Evolutionary conservation across 441 rosid genomes (phyloP).

Genomic region (Corymbia citriodora): DNA sequence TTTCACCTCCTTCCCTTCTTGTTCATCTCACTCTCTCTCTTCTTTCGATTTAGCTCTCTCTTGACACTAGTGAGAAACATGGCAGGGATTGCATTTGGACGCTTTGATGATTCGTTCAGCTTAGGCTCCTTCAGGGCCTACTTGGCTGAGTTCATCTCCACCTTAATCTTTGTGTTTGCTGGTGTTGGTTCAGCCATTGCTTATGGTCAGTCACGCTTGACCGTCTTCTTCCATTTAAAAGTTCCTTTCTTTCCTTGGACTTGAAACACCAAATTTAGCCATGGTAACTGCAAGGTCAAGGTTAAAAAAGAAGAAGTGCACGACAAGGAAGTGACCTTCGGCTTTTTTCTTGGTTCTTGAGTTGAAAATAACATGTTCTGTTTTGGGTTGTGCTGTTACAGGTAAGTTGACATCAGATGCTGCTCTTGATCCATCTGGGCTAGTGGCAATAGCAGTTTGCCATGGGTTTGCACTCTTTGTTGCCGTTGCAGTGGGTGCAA

Average conservation of each 20-base stretch:
- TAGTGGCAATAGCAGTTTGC: constrained; percentile 76
- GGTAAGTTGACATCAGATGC: constrained; percentile 74
- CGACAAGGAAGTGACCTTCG: background rate
- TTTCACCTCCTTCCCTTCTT: background rate
- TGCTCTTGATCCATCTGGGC: constrained; percentile 81
- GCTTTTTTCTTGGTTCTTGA: background rate
- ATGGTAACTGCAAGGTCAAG: background rate
- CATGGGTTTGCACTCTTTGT: constrained; percentile 93
- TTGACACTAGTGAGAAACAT: constrained; percentile 11
- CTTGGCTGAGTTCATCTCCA: constrained; percentile 88
- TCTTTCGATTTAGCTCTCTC: background rate
- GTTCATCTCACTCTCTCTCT: background rate
- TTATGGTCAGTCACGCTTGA: constrained; percentile 35
- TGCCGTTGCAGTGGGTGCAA: constrained; percentile 76
- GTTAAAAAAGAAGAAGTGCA: background rate
- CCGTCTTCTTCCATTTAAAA: background rate
- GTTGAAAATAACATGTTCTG: background rate
- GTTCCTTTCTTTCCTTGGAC: background rate
- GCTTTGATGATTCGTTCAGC: constrained; percentile 79
- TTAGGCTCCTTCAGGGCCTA: constrained; percentile 71
- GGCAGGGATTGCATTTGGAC: constrained; percentile 73
- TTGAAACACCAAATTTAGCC: background rate
- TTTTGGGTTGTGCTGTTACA: constrained; percentile 4
- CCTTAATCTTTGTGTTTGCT: constrained; percentile 88
- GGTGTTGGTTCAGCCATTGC: constrained; percentile 96